Base-by-base conservation (phyloP, 306 rosid genomes). In the Sechiopsis laciniata region DNA sequence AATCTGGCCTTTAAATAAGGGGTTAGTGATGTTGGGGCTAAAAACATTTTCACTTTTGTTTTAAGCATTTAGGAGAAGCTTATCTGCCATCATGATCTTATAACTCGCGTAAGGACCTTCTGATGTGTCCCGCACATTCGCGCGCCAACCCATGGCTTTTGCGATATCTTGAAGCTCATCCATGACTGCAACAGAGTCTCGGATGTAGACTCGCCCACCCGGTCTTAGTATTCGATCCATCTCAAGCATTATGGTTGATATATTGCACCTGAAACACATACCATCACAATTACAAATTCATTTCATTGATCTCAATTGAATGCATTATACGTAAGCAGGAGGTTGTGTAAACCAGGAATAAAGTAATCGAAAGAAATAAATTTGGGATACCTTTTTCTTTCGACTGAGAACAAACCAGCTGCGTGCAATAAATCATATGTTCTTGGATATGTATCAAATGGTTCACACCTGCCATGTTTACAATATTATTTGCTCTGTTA, bases 361-460 rank as follows among this genome's bases (percentile, higher is more conserved):
- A 26, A 26, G 52, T 51, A 51, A 8, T 13, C 19, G 3, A 60
- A 68, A 10, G 24, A 24, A 56, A 13, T 3, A 21, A 10, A 35
- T 55, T 7, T 1, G 0, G 60, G 13, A 24, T 62, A 90, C 98
- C 96, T 81, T 78, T 85, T 90, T 64, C 86, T 81, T 80, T 93
- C 96, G 22, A 78, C 48, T 51, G 97, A 87, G 85, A 90, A 90
- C 32, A 93, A 91, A 75, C 90, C 88, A 2, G 91, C 86, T n/a
- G 96, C 96, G 52, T 93, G 93, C 45, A 93, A 64, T 56, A 93
- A 80, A 80, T 90, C 97, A 20, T 93, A 93, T 17, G 98, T 90
- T 85, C 94, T 88, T 26, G 97, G 98, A 75, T 93, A 93, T 54
- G 98, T 88, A 75, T 93, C 97, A 75, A 93, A 90, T 17, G 98